phyloP scores from a whole-genome alignment of 257 asterid species.

The Prunella vulgaris region DNA sequence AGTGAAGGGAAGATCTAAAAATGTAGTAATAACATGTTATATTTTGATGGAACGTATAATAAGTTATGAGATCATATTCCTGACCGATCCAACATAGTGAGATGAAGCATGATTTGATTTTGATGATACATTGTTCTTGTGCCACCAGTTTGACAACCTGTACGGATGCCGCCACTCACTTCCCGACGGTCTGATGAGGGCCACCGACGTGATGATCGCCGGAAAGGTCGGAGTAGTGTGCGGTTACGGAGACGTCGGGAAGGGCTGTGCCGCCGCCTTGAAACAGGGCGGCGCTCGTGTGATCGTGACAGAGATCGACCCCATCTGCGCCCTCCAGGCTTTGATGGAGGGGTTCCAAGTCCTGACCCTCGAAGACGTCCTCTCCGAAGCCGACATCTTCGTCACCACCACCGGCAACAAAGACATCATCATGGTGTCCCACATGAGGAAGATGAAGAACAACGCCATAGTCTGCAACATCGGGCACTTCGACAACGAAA shows the following conservation, averaged over 20 bases:
- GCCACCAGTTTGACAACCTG: conserved; percentile 36
- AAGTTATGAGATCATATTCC: too few species aligned
- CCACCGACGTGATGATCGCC: conserved; percentile 51
- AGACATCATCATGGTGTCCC: conserved; percentile 47
- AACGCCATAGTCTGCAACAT: conserved; percentile 57
- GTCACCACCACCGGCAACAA: conserved; percentile 55
- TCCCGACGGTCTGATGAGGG: conserved; percentile 50
- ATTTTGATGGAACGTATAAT: too few species aligned
- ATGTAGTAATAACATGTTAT: too few species aligned
- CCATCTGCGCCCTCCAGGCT: conserved; percentile 53
- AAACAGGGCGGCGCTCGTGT: conserved; percentile 50
- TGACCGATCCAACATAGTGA: too few species aligned
- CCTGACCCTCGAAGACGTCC: conserved; percentile 31
- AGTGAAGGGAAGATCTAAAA: too few species aligned
- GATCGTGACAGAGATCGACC: conserved; percentile 46
- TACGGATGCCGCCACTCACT: conserved; percentile 57
- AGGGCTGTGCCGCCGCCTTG: conserved; percentile 45
- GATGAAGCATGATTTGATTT: background rate
- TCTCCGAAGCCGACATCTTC: conserved; percentile 45
- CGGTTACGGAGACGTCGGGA: conserved; percentile 49
- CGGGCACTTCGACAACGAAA: conserved; percentile 55
- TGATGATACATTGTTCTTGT: background rate
- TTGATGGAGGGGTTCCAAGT: conserved; percentile 54
- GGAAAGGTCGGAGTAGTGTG: conserved; percentile 48
- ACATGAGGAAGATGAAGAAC: conserved; percentile 59